Evolutionary conservation across 2,329 filamentous ascomycete species (phyloP).

Genomic region (Xylariaceae sp.): DNA sequence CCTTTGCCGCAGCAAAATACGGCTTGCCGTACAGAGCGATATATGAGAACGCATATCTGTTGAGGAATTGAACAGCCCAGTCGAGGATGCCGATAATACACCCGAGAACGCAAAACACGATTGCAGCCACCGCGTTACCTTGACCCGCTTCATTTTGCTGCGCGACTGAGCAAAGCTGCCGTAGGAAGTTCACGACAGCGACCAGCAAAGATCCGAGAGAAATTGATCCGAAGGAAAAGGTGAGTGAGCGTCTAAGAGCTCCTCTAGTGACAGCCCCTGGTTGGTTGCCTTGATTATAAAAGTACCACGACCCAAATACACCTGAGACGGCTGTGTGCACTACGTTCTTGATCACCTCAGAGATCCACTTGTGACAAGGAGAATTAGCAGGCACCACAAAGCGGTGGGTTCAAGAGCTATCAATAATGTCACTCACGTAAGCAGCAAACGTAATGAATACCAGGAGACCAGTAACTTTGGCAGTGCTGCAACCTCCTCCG

Average conservation of each 20-base stretch:
- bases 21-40: slow-evolving; percentile 90
- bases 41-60: slow-evolving; percentile 88
- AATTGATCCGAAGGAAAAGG: slow-evolving; percentile 91
- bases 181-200: slow-evolving; percentile 79
- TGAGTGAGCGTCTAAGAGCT: slow-evolving; percentile 76
- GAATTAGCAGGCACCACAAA: not conserved
- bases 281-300: slow-evolving; percentile 69
- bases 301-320: slow-evolving; percentile 93
- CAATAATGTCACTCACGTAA: slow-evolving; percentile 54
- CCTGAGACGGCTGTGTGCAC: slow-evolving; percentile 85
- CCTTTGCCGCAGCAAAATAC: slow-evolving; percentile 82
- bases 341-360: slow-evolving; percentile 90
- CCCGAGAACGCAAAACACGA: slow-evolving; percentile 69
- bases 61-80: slow-evolving; percentile 85
- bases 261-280: slow-evolving; percentile 77
- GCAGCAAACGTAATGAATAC: slow-evolving; percentile 86
- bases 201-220: slow-evolving; percentile 80
- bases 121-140: slow-evolving; percentile 61
- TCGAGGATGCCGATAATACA: slow-evolving; percentile 75
- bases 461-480: slow-evolving; percentile 77
- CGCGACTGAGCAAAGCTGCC: slow-evolving; percentile 78
- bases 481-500: slow-evolving; percentile 64
- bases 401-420: not conserved
- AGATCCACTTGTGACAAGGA: slow-evolving; percentile 54
- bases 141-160: slow-evolving; percentile 59